phyloP scores from a whole-genome alignment of 2,329 filamentous ascomycete species.

The Penicillium brevicompactum region DNA sequence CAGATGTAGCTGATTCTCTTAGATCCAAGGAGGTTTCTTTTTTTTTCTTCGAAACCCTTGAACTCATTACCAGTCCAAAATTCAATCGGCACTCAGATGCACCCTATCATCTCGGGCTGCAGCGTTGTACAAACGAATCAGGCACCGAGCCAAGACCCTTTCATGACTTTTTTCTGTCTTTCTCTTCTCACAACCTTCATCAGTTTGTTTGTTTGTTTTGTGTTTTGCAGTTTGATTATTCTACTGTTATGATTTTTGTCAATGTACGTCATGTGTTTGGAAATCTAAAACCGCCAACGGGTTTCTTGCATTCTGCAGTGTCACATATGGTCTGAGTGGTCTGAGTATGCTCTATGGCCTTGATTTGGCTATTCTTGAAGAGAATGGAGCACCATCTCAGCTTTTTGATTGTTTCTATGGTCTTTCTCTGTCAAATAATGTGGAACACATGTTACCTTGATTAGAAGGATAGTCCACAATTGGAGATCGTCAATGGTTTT shows the following conservation, averaged over 20 bases:
- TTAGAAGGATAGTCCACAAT: not conserved
- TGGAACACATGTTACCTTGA: not conserved
- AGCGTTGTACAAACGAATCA: conserved; percentile 24
- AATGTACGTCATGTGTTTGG: conserved; percentile 7
- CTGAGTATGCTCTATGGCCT: conserved; percentile 3
- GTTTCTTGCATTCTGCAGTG: conserved; percentile 9
- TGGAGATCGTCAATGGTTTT: not conserved
- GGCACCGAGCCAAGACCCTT: conserved; percentile 19
- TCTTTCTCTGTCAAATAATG: not conserved
- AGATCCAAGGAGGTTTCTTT: not conserved
- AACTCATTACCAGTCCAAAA: conserved; percentile 10
- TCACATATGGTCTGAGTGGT: conserved; percentile 9
- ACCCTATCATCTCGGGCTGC: conserved; percentile 8
- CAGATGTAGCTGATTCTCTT: too few relatives aligned
- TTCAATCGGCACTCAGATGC: conserved; percentile 12
- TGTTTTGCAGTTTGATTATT: not conserved
- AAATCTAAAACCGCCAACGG: conserved; percentile 10
- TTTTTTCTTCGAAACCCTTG: conserved; percentile 15
- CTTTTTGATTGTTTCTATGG: not conserved
- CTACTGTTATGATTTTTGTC: not conserved
- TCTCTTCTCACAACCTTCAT: too few relatives aligned
- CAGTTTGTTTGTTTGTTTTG: too few relatives aligned
- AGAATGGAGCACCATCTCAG: not conserved
- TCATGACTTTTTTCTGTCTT: not conserved
- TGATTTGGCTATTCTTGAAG: conserved; percentile 9